Conservation (phyloP, 2,329 filamentous ascomycete species). For the Hymenoscyphus fructigenus region DNA sequence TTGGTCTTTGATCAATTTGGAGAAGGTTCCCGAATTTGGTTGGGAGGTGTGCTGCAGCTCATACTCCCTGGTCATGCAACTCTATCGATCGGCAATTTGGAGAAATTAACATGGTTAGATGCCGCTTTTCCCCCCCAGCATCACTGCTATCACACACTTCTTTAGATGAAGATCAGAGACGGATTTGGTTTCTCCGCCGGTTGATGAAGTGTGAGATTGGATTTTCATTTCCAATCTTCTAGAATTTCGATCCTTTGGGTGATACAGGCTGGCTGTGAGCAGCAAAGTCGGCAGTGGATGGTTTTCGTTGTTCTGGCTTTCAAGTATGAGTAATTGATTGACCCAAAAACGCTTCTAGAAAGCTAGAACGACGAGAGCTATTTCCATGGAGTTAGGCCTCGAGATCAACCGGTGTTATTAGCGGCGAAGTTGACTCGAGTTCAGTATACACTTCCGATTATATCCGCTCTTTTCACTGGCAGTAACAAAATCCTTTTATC, state of each 20-base stretch:
- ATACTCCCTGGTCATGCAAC: not conserved
- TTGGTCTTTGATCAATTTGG: not conserved
- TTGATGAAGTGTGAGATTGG: not conserved
- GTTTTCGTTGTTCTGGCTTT: too few species aligned
- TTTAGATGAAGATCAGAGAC: not conserved
- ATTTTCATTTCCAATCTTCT: not conserved
- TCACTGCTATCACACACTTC: not conserved
- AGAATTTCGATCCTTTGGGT: not conserved
- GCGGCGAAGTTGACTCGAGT: not conserved
- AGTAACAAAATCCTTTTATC: too few species aligned
- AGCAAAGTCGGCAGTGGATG: not conserved
- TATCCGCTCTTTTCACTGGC: not conserved
- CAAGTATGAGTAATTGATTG: too few species aligned
- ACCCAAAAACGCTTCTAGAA: too few species aligned
- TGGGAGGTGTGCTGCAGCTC: not conserved
- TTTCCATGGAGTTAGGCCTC: too few species aligned
- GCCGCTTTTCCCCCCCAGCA: not conserved
- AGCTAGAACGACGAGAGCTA: too few species aligned
- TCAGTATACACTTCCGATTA: not conserved
- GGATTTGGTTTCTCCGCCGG: conserved; percentile 2
- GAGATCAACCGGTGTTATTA: not conserved
- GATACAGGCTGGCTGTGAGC: not conserved
- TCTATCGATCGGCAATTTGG: conserved; percentile 2
- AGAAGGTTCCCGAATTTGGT: not conserved
- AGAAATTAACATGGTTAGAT: not conserved